phyloP scores from a whole-genome alignment of 1,139 yeast species.

The Lodderomyces jiufengensis region DNA sequence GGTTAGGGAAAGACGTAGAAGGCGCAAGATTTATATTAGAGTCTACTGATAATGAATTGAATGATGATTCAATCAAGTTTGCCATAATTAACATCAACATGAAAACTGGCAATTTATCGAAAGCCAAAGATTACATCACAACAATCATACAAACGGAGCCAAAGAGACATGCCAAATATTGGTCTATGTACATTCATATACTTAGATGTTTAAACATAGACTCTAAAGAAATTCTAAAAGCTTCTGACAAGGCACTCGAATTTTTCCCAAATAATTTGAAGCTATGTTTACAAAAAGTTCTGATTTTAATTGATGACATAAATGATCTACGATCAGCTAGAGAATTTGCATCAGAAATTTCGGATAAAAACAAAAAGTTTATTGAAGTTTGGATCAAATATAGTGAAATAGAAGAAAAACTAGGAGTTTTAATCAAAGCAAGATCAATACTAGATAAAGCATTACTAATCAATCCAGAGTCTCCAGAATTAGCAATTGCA shows the following conservation, averaged over 20 bases:
- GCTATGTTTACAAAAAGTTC: constrained; percentile 58
- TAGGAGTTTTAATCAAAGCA: constrained; percentile 51
- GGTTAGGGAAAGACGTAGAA: constrained; percentile 38
- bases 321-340: constrained; percentile 39
- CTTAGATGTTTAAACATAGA: constrained; percentile 32
- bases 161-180: constrained; percentile 45
- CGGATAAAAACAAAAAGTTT: constrained; percentile 42
- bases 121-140: constrained; percentile 42
- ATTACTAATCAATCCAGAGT: constrained; percentile 46
- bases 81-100: constrained; percentile 67
- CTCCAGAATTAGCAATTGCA: constrained; percentile 54
- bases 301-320: constrained; percentile 36
- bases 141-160: constrained; percentile 19
- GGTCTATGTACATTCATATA: constrained; percentile 62
- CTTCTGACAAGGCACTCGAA: constrained; percentile 44
- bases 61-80: constrained; percentile 59
- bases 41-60: constrained; percentile 19
- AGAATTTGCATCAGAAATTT: constrained; percentile 47
- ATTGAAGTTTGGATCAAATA: constrained; percentile 54
- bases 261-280: constrained; percentile 46
- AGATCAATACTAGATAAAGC: constrained; percentile 75
- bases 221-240: constrained; percentile 27
- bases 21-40: constrained; percentile 48
- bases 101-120: constrained; percentile 30
- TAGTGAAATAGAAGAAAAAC: constrained; percentile 46